Conservation (phyloP, 371 early-diverging fungal species). For the Mucor piriformis region DNA sequence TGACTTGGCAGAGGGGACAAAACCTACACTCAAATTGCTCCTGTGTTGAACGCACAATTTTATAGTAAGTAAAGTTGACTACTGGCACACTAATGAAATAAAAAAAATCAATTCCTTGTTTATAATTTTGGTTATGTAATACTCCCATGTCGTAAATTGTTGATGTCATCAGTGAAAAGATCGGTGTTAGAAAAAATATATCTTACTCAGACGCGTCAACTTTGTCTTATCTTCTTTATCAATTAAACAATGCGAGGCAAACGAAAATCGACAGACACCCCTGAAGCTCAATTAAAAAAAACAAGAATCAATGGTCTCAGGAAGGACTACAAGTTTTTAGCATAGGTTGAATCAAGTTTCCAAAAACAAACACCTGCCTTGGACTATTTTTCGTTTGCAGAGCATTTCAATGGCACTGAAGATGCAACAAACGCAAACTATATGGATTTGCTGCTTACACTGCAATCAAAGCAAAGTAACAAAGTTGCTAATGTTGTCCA, state of each 20-base stretch:
- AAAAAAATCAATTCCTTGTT: too few species aligned
- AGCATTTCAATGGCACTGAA: slow-evolving; percentile 8
- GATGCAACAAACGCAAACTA: slow-evolving; percentile 11
- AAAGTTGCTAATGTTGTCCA: slow-evolving; percentile 14
- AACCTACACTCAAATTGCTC: too few species aligned
- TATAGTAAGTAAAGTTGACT: too few species aligned
- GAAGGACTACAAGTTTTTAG: slow-evolving; percentile 8
- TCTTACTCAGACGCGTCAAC: too few species aligned
- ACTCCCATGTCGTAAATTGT: too few species aligned
- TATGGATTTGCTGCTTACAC: slow-evolving; percentile 15
- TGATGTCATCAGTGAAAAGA: too few species aligned
- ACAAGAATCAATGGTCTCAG: slow-evolving; percentile 10
- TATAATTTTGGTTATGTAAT: too few species aligned
- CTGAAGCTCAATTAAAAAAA: neutral
- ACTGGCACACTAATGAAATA: too few species aligned
- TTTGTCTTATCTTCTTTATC: too few species aligned
- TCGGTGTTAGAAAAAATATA: neutral
- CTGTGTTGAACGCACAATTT: too few species aligned
- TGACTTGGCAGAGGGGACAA: slow-evolving; percentile 18
- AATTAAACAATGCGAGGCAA: too few species aligned
- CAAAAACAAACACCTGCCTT: slow-evolving; percentile 5
- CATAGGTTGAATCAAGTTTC: slow-evolving; percentile 7
- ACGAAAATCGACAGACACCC: neutral
- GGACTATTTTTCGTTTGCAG: slow-evolving; percentile 16
- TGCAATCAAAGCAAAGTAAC: slow-evolving; percentile 10